Evolutionary conservation across 257 asterid genomes (phyloP).

Genomic region (Orobanche coerulescens): DNA sequence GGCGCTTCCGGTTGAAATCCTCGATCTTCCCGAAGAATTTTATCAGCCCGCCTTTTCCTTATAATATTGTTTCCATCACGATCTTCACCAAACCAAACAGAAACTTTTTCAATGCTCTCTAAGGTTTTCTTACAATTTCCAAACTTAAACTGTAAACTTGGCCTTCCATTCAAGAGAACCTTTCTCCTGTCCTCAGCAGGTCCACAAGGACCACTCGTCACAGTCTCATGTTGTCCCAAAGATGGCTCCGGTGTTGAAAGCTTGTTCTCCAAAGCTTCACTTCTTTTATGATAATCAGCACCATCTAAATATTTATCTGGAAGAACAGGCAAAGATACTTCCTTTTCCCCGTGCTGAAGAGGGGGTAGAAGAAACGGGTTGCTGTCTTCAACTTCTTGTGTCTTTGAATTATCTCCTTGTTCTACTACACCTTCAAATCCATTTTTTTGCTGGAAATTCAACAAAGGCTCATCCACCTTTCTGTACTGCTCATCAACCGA

Average conservation of each 20-base stretch:
- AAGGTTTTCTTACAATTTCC: constrained; percentile 35
- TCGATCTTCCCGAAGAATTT: constrained; percentile 31
- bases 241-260: constrained; percentile 30
- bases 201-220: constrained; percentile 22
- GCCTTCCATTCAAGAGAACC: constrained; percentile 42
- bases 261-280: constrained; percentile 28
- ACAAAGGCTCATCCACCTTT: constrained; percentile 32
- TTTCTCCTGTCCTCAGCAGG: constrained; percentile 35
- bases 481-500: constrained; percentile 30
- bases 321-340: constrained; percentile 40
- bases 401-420: constrained; percentile 36
- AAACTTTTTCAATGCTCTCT: constrained; percentile 27
- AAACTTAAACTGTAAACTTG: constrained; percentile 41
- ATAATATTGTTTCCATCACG: constrained; percentile 30
- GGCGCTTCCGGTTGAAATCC: constrained; percentile 32
- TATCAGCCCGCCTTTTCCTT: constrained; percentile 33
- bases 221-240: constrained; percentile 35
- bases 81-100: constrained; percentile 41
- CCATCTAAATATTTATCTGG: constrained; percentile 46
- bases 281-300: constrained; percentile 23
- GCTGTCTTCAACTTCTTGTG: constrained; percentile 32
- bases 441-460: constrained; percentile 37
- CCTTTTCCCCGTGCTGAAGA: constrained; percentile 53
- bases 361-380: constrained; percentile 71
- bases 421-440: constrained; percentile 42